Base-by-base conservation (phyloP, 768 basidiomycete species). In the Boletus sp. region DNA sequence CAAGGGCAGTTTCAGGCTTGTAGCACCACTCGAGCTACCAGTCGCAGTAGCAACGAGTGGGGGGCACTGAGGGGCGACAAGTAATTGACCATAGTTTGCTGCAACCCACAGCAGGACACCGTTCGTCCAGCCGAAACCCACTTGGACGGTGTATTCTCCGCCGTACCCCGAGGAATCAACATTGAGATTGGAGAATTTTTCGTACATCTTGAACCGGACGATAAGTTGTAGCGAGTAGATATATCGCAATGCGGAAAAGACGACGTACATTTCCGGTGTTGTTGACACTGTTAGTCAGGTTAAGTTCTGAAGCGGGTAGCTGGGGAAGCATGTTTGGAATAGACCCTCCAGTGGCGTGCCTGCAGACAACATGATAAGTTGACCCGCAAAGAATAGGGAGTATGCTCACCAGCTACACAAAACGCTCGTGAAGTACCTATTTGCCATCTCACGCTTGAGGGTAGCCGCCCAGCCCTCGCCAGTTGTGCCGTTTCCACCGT, bases 81-180 rank as follows among this genome's bases (percentile, higher is more conserved):
- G 77, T 12, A 81, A 68, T 2, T 75, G 48, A 0, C 89, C 90
- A 64, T 86, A 91, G 45, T 76, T 80, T 59, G 80, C 82, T 18
- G 89, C 85, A 20, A 89, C 76, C 86, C 88, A 92, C 39, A 93
- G 79, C 52, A 84, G 67, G 9, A 86, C 90, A 18, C 91, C 91
- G 64, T 94, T 93, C 41, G 90, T 92, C 92, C 92, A 94, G 17
- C 92, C 90, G 66, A 93, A 93, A 20, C 91, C 90, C 14, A 82
- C 84, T 73, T 93, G 90, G 4, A 94, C 93, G 3, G 85, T 89
- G 64, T 97, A 96, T 76, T 94, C 92, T 28, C 92, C 92, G 7
- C 91, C 92, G 12, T 76, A 75, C 6, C 92, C 92, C 3, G 89
- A 86, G 3, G 85, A 87, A 71, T 91, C 87, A 33, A 94, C 79